Base-by-base conservation (phyloP, 768 basidiomycete genomes). In the Coprinopsis sp. region DNA sequence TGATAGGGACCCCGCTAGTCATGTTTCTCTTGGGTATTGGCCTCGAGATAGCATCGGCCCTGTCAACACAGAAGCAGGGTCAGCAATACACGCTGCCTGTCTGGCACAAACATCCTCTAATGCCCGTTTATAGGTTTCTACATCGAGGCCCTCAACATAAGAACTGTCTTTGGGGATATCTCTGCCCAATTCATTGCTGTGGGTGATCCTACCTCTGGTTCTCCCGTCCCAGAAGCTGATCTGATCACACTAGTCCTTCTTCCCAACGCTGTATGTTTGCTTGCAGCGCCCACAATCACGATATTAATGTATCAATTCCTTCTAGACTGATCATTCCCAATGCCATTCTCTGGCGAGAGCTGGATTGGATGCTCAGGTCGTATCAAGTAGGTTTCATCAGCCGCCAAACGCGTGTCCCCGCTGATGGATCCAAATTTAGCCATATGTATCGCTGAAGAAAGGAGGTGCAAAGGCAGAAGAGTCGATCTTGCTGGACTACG, bases 401-500 rank as follows among this genome's bases (percentile, higher is more conserved):
- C 46, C 12, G 23, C 28, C 10, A 19, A 8, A 3, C 16, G 8
- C 21, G 23, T 7, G 22, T 24, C 3, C 12, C 21, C 25, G 25
- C 30, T n/a, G n/a, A 37, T 33, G 29, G 31, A 11, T 24, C 21
- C 54, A 39, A 47, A 52, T 27, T 25, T 48, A 87, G 84, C 83
- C 85, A 2, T 87, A 83, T 50, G 65, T 87, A 4, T 62, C 71
- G 5, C 62, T 87, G 22, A 69, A 76, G 14, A 65, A 69, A 52
- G 82, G 81, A 2, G 64, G 65, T 50, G 76, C 74, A 1, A 59
- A 65, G 2, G 81, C 83, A 1, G 69, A 80, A 46, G 76, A 79
- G 51, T 78, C 78, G 43, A 59, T 87, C n/a, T 64, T 87, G 14
- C 57, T 84, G 21, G 78, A 87, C 59, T 87, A 87, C 60, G 81